A percentile compares a stretch with the other conserved stretches of the same genome.
phyloP scores from a whole-genome alignment of 129 eudicot genomes.

The Mikania micrantha region DNA sequence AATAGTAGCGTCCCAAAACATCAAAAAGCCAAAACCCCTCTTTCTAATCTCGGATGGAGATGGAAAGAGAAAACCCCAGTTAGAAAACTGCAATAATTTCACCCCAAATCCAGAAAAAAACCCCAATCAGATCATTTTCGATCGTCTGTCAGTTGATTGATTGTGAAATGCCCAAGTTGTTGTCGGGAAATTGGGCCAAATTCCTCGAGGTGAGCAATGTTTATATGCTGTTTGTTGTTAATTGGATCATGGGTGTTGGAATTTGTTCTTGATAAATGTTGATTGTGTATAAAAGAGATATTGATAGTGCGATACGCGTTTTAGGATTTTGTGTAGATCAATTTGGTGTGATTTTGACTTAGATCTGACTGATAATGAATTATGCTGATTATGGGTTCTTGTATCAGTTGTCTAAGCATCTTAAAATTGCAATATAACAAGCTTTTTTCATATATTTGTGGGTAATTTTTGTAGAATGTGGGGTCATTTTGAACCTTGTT shows the following conservation, averaged over 20 bases:
- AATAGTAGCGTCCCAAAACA: conserved; percentile 19
- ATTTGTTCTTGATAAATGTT: not conserved
- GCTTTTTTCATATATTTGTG: no score
- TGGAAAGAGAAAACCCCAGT: conserved; percentile 19
- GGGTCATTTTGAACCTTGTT: not conserved
- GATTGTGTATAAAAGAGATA: not conserved
- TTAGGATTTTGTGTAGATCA: not conserved
- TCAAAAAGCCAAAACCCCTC: conserved; percentile 25
- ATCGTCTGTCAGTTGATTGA: not conserved
- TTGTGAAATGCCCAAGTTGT: not conserved
- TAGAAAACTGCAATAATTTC: conserved; percentile 3
- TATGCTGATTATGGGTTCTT: not conserved
- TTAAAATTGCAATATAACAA: no score
- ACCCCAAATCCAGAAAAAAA: no score
- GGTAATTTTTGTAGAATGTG: not conserved
- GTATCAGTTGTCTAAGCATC: no score
- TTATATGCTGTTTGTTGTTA: not conserved
- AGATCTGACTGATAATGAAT: not conserved
- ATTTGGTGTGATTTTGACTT: no score
- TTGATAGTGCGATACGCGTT: not conserved
- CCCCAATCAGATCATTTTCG: no score
- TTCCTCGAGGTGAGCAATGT: conserved; percentile 13
- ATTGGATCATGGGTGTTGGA: not conserved
- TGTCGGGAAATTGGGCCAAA: not conserved
- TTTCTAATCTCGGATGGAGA: conserved; percentile 2